A percentile compares a stretch with the other conserved stretches of the same genome.
These are phyloP conservation scores for Sclerotinia borealis DNA, from an alignment of 2,329 filamentous ascomycete species.

Conservation along the genomic window DNA sequence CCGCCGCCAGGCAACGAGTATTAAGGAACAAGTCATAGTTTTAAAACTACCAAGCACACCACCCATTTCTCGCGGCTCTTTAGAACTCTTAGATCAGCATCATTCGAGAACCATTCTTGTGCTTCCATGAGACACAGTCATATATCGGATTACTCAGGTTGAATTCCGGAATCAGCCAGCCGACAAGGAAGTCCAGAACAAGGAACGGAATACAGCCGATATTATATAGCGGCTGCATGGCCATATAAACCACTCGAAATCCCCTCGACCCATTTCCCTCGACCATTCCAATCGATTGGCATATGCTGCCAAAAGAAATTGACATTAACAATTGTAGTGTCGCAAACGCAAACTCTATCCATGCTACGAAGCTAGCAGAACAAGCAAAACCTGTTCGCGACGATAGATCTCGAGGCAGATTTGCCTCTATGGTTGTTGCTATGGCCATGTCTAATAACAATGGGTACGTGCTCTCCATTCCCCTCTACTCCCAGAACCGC, in stretches of 20 bases:
- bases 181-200: not conserved
- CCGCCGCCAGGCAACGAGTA: conserved; percentile 3
- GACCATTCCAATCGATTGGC: not conserved
- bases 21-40: not conserved
- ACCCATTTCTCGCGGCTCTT: not conserved
- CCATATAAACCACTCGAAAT: not conserved
- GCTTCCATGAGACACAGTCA: not conserved
- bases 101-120: not conserved
- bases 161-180: not conserved
- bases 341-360: not conserved
- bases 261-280: not conserved
- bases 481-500: not conserved
- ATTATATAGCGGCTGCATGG: not conserved
- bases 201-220: not conserved
- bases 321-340: not conserved
- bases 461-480: conserved; percentile 25
- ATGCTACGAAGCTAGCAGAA: conserved; percentile 1
- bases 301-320: not conserved
- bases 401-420: not conserved
- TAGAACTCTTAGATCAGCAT: not conserved
- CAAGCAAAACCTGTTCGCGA: conserved; percentile 10
- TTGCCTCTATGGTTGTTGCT: conserved; percentile 25
- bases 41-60: not conserved
- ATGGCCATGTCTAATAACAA: conserved; percentile 26
- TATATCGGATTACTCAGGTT: not conserved